Evolutionary conservation across 163 green algal genomes (phyloP).

Genomic region (Scenedesmus sp.): DNA sequence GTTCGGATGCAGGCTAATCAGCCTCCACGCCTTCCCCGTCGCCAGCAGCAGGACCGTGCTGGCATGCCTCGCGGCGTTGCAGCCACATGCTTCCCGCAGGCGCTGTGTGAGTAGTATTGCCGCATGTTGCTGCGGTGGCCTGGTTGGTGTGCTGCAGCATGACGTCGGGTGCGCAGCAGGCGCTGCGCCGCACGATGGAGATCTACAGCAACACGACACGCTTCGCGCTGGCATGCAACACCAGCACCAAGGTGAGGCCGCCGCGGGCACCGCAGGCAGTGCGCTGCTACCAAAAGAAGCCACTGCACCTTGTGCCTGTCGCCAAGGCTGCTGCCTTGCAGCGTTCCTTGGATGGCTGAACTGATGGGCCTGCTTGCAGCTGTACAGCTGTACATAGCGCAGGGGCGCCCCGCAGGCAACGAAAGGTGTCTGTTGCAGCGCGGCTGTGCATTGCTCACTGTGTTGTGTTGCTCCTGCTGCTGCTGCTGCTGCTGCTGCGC

Average conservation of each 20-base stretch:
- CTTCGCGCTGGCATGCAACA: constrained; percentile 99
- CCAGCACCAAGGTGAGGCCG: constrained; percentile 85
- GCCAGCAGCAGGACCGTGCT: too few species aligned
- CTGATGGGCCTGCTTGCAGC: too few species aligned
- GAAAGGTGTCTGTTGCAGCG: neutral
- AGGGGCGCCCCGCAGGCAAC: too few species aligned
- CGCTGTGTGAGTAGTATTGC: neutral
- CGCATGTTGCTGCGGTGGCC: neutral
- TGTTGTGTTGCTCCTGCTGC: neutral
- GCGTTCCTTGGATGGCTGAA: too few species aligned
- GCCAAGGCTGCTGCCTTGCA: too few species aligned
- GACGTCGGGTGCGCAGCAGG: constrained; percentile 90
- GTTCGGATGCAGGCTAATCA: too few species aligned
- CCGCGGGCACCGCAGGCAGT: neutral
- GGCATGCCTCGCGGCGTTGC: too few species aligned
- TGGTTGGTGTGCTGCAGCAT: constrained; percentile 9
- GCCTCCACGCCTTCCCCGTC: too few species aligned
- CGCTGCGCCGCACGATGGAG: constrained; percentile 99
- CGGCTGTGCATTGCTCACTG: neutral
- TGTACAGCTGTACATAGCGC: too few species aligned
- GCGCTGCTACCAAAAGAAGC: too few species aligned
- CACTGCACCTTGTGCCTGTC: too few species aligned
- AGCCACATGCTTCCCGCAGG: too few species aligned
- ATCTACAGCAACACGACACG: constrained; percentile 96
- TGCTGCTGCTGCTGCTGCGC: neutral